Conservation (phyloP, 164 flowering plant genomes). For the Nelumbo lutea region DNA sequence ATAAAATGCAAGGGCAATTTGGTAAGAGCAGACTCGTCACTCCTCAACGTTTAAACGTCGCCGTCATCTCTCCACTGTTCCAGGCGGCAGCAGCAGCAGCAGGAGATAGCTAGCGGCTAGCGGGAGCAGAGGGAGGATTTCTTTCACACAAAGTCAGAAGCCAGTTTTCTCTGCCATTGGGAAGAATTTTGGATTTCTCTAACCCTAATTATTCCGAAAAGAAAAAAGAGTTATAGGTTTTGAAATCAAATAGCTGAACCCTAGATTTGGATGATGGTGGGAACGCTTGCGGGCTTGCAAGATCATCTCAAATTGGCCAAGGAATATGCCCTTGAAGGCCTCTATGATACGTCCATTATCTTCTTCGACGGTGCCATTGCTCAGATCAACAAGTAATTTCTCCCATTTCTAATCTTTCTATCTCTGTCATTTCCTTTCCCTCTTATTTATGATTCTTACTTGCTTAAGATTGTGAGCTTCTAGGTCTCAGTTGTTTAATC, state of each 20-base stretch:
- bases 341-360: conserved; percentile 87
- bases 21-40: no score
- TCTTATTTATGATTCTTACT: not conserved
- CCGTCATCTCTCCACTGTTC: not conserved
- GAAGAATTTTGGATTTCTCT: not conserved
- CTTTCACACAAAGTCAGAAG: no score
- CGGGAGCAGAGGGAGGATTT: not conserved
- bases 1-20: no score
- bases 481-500: not conserved
- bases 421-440: not conserved
- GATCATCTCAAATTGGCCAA: conserved; percentile 93
- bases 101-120: not conserved
- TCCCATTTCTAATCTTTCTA: not conserved
- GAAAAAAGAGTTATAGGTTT: not conserved
- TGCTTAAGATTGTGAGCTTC: not conserved
- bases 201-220: not conserved
- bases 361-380: conserved; percentile 99
- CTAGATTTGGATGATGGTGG: conserved; percentile 39
- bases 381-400: conserved; percentile 87
- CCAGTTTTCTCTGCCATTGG: not conserved
- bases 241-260: not conserved
- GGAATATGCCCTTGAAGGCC: conserved; percentile 90
- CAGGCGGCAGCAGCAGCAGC: not conserved
- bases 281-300: conserved; percentile 63
- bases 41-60: not conserved